These are phyloP conservation scores for Phytophthora kernoviae DNA, from an alignment of 352 stramenopile species.

Conservation along the genomic window DNA sequence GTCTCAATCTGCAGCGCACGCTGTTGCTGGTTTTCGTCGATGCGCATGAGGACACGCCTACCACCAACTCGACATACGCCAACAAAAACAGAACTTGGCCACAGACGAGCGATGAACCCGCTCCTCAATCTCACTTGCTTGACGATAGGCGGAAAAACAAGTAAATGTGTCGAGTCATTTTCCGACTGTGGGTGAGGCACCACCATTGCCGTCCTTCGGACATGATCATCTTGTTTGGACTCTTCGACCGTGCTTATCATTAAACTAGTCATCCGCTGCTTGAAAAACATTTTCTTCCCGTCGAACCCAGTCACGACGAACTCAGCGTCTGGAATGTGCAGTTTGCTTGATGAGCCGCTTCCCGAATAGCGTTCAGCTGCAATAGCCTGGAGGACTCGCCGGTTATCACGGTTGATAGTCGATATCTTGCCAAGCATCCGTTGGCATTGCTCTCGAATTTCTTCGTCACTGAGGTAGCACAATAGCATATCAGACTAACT, in stretches of 20 bases:
- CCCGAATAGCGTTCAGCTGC: not conserved
- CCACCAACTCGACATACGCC: slow-evolving; percentile 18
- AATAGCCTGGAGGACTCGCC: not conserved
- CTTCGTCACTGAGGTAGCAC: slow-evolving; percentile 1
- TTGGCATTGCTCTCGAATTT: slow-evolving; percentile 10
- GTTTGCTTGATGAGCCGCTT: not conserved
- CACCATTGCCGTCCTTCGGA: slow-evolving; percentile 6
- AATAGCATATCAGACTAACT: not conserved
- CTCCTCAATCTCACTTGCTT: slow-evolving; percentile 3
- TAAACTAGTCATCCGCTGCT: slow-evolving; percentile 10
- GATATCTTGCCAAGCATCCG: slow-evolving; percentile 18
- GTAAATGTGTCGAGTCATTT: not conserved
- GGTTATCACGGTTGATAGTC: slow-evolving; percentile 7
- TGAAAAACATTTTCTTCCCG: slow-evolving; percentile 50
- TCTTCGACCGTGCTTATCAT: not conserved
- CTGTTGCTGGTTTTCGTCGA: slow-evolving; percentile 26
- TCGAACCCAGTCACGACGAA: slow-evolving; percentile 36
- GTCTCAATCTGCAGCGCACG: slow-evolving; percentile 21
- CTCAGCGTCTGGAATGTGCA: slow-evolving; percentile 33
- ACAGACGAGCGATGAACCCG: slow-evolving; percentile 15
- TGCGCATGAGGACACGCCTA: slow-evolving; percentile 18
- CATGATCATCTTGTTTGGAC: not conserved
- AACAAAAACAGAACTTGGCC: slow-evolving; percentile 20
- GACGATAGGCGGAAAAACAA: not conserved
- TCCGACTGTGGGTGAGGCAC: slow-evolving; percentile 2